Percentiles rank a stretch among this genome's conserved stretches.
These are phyloP conservation scores for Kluyveromyces lactis DNA, from an alignment of 805 yeast genomes.

Conservation along the genomic window DNA sequence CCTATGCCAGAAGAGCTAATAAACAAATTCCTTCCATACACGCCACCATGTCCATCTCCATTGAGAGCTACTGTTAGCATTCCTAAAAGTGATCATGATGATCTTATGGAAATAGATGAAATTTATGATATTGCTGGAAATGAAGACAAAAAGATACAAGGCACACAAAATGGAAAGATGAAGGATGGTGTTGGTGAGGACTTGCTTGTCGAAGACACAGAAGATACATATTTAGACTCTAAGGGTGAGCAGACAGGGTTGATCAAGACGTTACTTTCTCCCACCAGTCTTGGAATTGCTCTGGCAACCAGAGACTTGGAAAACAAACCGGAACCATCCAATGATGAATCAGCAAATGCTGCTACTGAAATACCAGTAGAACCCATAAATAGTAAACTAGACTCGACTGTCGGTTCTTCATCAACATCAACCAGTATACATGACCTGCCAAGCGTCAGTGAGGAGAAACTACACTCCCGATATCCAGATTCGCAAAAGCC, in stretches of 20 bases:
- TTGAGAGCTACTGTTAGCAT: conserved; percentile 8
- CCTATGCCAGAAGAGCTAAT: conserved; percentile 9
- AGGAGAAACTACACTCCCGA: neutral
- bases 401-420: neutral
- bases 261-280: conserved; percentile 20
- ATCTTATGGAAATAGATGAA: conserved; percentile 16
- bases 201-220: conserved; percentile 7
- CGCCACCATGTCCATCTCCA: conserved; percentile 14
- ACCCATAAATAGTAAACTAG: neutral
- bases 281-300: conserved; percentile 24
- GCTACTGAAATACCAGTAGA: neutral
- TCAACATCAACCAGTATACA: neutral
- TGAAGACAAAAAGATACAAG: neutral
- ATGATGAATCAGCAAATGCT: conserved; percentile 8
- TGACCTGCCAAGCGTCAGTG: neutral
- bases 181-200: conserved; percentile 5
- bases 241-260: conserved; percentile 10
- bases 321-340: neutral
- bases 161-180: neutral
- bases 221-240: neutral
- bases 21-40: conserved; percentile 11
- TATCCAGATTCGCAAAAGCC: conserved; percentile 4
- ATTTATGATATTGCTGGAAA: neutral
- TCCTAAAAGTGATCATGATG: conserved; percentile 8
- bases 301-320: conserved; percentile 17